Evolutionary conservation across 176 grass and related monocot genomes (phyloP).

Genomic region (Oryza longistaminata): DNA sequence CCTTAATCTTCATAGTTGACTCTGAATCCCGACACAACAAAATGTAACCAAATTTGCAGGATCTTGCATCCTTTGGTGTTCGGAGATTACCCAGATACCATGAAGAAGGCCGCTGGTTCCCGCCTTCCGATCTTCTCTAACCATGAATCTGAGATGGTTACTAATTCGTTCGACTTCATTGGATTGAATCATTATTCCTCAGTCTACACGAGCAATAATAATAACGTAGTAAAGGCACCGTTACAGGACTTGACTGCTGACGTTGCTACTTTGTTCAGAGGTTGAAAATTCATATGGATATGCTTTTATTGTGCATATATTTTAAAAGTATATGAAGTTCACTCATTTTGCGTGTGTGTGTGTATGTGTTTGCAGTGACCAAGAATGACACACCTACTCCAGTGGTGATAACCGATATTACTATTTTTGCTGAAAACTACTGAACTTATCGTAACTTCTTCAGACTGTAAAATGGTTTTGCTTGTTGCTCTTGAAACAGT

Average conservation of each 20-base stretch:
- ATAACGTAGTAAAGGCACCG: not conserved
- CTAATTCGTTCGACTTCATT: conserved; percentile 52
- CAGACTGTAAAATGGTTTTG: not conserved
- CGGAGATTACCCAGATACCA: conserved; percentile 54
- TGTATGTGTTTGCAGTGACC: not conserved
- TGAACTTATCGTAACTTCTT: not conserved
- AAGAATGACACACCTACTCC: not conserved
- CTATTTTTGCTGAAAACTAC: not conserved
- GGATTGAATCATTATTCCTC: conserved; percentile 64
- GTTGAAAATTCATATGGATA: not conserved
- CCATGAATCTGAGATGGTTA: conserved; percentile 43
- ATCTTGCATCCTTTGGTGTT: conserved; percentile 46
- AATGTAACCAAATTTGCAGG: conserved; percentile 16
- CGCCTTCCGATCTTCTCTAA: conserved; percentile 47
- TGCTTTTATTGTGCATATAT: not conserved
- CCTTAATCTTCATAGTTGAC: not conserved
- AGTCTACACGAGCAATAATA: conserved; percentile 31
- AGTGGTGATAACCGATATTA: not conserved
- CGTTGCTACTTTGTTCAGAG: conserved; percentile 1
- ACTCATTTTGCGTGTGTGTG: not conserved
- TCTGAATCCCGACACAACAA: not conserved
- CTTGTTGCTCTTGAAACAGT: conserved; percentile 8
- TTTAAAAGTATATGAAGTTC: not conserved
- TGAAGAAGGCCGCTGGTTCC: conserved; percentile 43
- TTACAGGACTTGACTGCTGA: conserved; percentile 21